A percentile compares a stretch with the other conserved stretches of the same genome.
Evolutionary conservation across 495 filamentous ascomycete genomes (phyloP).

Genomic region (Aspergillus sclerotioniger): DNA sequence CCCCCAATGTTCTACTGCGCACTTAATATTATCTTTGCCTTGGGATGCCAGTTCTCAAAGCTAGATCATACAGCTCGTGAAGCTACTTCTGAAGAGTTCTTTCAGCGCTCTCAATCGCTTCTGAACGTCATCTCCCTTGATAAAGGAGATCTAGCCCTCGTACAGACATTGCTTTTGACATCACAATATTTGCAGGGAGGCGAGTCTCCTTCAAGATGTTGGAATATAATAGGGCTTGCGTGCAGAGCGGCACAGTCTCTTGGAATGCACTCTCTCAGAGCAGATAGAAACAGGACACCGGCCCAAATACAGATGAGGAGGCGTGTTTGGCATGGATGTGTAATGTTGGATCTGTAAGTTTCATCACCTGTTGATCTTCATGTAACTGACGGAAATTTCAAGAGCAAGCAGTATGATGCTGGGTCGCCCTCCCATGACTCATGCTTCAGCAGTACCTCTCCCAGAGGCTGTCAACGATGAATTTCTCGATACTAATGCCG

Average conservation of each 20-base stretch:
- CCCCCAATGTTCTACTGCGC: constrained; percentile 45
- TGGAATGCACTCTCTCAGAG: constrained; percentile 38
- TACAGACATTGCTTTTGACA: constrained; percentile 44
- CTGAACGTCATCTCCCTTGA: constrained; percentile 39
- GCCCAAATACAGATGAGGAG: constrained; percentile 40
- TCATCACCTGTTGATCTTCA: background rate
- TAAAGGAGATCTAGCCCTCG: constrained; percentile 39
- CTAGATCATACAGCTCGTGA: constrained; percentile 34
- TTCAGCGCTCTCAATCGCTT: constrained; percentile 29
- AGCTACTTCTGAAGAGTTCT: constrained; percentile 37
- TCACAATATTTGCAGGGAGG: constrained; percentile 46
- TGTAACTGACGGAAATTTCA: background rate
- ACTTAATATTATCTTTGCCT: constrained; percentile 43
- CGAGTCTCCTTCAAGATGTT: constrained; percentile 42
- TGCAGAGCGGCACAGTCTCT: constrained; percentile 45
- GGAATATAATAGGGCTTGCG: constrained; percentile 47
- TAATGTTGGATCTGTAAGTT: constrained; percentile 44
- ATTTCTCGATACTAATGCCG: background rate
- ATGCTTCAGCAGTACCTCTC: constrained; percentile 29
- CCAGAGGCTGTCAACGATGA: background rate
- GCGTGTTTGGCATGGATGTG: constrained; percentile 47
- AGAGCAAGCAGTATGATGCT: constrained; percentile 49
- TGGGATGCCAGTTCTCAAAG: constrained; percentile 42
- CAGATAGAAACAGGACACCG: constrained; percentile 11
- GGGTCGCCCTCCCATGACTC: constrained; percentile 45